Conservation (phyloP, 441 rosid genomes). For the Gossypium gossypioides region DNA sequence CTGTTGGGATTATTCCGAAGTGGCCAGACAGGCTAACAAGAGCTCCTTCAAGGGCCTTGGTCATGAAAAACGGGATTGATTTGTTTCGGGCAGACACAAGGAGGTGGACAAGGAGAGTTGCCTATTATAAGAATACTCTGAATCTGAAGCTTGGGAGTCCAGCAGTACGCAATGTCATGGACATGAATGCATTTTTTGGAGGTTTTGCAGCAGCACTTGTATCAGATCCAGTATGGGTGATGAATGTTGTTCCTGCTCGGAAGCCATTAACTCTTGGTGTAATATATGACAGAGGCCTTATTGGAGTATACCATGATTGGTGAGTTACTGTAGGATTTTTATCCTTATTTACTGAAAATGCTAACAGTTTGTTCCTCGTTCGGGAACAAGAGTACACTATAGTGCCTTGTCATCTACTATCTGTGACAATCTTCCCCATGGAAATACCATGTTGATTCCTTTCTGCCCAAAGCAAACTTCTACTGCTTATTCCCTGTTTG, state of each 20-base stretch:
- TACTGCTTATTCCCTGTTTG: background rate
- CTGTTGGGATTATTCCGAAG: slow-evolving; percentile 54
- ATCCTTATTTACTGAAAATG: slow-evolving; percentile 1
- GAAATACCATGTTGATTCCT: background rate
- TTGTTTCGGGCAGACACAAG: slow-evolving; percentile 83
- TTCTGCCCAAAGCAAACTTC: background rate
- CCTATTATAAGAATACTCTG: slow-evolving; percentile 63
- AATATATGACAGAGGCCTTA: slow-evolving; percentile 80
- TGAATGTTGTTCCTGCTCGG: slow-evolving; percentile 86
- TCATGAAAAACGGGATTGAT: slow-evolving; percentile 66
- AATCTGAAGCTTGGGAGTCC: slow-evolving; percentile 61
- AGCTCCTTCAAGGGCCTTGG: slow-evolving; percentile 61
- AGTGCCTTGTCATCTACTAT: background rate
- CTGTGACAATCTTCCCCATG: background rate
- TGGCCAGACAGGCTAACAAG: slow-evolving; percentile 74
- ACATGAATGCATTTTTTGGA: slow-evolving; percentile 89
- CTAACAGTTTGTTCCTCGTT: background rate
- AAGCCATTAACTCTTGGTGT: slow-evolving; percentile 68
- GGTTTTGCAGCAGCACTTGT: slow-evolving; percentile 81
- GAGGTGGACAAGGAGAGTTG: slow-evolving; percentile 80
- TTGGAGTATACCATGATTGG: slow-evolving; percentile 94
- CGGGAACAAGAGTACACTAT: background rate
- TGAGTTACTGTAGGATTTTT: slow-evolving; percentile 27
- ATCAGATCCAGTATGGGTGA: slow-evolving; percentile 83
- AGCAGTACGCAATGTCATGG: slow-evolving; percentile 77